Conservation (phyloP, 306 rosid species). For the Delonix regia region DNA sequence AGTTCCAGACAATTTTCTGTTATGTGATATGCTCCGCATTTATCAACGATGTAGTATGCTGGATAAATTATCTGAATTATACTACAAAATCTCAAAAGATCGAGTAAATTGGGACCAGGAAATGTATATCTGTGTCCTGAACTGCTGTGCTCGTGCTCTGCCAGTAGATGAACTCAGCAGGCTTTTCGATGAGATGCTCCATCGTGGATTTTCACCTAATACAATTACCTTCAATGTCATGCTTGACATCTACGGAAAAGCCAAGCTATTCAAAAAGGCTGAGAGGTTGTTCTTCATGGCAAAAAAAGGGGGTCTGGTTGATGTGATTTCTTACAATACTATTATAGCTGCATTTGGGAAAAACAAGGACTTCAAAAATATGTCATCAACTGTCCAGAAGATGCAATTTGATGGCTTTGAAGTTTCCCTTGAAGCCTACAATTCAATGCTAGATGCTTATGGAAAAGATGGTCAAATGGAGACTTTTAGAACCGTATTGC, state of each 20-base stretch:
- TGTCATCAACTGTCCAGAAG: conserved; percentile 61
- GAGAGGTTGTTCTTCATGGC: conserved; percentile 70
- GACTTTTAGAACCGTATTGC: conserved; percentile 61
- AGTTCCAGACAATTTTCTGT: conserved; percentile 68
- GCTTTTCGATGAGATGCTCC: conserved; percentile 83
- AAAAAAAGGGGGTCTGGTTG: conserved; percentile 73
- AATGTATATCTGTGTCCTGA: conserved; percentile 73
- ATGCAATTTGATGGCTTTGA: conserved; percentile 88
- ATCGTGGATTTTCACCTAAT: conserved; percentile 65
- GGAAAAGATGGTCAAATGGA: conserved; percentile 86
- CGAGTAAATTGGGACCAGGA: conserved; percentile 77
- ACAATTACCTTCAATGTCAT: conserved; percentile 74
- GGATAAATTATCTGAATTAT: conserved; percentile 61
- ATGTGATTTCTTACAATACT: conserved; percentile 84
- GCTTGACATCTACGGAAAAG: conserved; percentile 81
- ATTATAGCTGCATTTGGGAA: conserved; percentile 78
- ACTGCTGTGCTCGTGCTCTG: conserved; percentile 85
- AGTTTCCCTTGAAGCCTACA: conserved; percentile 90
- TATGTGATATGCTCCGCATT: conserved; percentile 74
- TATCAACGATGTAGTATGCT: conserved; percentile 74
- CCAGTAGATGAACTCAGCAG: conserved; percentile 86
- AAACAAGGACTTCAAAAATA: conserved; percentile 68
- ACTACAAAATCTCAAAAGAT: conserved; percentile 66
- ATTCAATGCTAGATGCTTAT: conserved; percentile 87
- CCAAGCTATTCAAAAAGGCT: conserved; percentile 82